Conservation (phyloP, 1,139 yeast genomes). For the Yamadazyma songkhlaensis region DNA sequence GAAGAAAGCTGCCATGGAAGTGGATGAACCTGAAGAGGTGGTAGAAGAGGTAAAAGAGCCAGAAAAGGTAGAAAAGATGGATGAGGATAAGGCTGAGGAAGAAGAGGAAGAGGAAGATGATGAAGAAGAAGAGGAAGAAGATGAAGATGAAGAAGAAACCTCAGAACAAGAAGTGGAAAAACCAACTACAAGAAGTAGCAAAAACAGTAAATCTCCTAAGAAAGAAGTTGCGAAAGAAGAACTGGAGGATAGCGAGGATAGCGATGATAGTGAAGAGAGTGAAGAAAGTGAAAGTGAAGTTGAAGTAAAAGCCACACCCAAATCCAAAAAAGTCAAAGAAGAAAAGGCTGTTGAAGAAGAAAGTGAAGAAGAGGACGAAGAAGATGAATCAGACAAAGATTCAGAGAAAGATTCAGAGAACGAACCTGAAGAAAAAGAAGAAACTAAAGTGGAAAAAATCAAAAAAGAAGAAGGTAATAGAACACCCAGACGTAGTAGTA, state of each 20-base stretch:
- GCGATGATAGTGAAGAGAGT: slow-evolving; percentile 2
- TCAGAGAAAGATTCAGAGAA: not conserved
- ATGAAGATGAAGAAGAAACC: slow-evolving; percentile 5
- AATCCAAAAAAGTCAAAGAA: slow-evolving; percentile 3
- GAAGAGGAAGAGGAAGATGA: slow-evolving; percentile 3
- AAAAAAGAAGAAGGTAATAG: slow-evolving; percentile 3
- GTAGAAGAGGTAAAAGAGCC: slow-evolving; percentile 1
- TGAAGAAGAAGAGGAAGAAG: slow-evolving; percentile 3
- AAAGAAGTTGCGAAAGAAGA: not conserved
- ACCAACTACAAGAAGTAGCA: not conserved
- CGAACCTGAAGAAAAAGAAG: slow-evolving; percentile 2
- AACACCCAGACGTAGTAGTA: slow-evolving; percentile 6
- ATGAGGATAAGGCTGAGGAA: slow-evolving; percentile 5
- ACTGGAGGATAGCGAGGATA: slow-evolving; percentile 1
- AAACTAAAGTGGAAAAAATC: slow-evolving; percentile 3
- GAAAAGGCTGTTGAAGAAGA: slow-evolving; percentile 4
- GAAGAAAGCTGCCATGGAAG: slow-evolving; percentile 6
- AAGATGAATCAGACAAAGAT: slow-evolving; percentile 5
- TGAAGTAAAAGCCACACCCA: not conserved
- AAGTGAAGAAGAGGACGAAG: slow-evolving; percentile 7
- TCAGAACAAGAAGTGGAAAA: slow-evolving; percentile 2
- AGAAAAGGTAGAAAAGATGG: slow-evolving; percentile 2
- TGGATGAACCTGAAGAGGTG: slow-evolving; percentile 3
- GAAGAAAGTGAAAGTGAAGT: slow-evolving; percentile 3
- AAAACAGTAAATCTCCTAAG: not conserved